These are phyloP conservation scores for Rhizophagus clarus DNA, from an alignment of 192 early-diverging fungal species.

Conservation along the genomic window DNA sequence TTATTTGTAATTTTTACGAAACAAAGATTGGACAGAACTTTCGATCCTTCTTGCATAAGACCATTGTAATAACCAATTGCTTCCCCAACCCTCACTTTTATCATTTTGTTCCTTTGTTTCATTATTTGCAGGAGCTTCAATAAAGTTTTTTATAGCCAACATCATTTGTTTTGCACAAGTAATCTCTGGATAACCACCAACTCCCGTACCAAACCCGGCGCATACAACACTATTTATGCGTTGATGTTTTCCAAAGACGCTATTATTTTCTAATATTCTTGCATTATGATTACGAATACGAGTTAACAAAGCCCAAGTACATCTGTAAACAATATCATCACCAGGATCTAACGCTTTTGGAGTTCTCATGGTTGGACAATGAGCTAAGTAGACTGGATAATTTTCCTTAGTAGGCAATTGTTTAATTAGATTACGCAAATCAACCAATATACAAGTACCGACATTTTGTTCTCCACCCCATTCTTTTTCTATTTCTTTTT, in stretches of 20 bases:
- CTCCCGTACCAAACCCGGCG: constrained; percentile 34
- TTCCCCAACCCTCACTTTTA: background rate
- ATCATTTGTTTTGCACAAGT: constrained; percentile 33
- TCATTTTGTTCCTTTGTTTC: background rate
- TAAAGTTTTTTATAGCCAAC: constrained; percentile 32
- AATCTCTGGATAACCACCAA: constrained; percentile 18
- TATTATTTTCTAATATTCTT: background rate
- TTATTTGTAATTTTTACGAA: background rate
- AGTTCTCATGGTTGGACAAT: constrained; percentile 32
- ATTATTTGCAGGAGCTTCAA: constrained; percentile 24
- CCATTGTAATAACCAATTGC: constrained; percentile 1
- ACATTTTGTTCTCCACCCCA: constrained; percentile 37
- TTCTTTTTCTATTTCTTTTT: constrained; percentile 22
- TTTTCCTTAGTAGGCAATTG: background rate
- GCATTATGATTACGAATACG: constrained; percentile 25
- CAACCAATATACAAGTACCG: constrained; percentile 33
- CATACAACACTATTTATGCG: constrained; percentile 30
- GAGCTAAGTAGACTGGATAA: constrained; percentile 28
- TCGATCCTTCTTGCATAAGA: background rate
- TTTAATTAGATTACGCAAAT: constrained; percentile 20
- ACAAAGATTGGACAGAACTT: background rate
- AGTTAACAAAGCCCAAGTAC: constrained; percentile 34
- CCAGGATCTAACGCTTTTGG: constrained; percentile 21
- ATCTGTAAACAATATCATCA: constrained; percentile 34
- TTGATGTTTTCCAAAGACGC: background rate